A percentile compares a stretch with the other conserved stretches of the same genome.
Evolutionary conservation across 208 protist genomes (phyloP).

Genomic region (Trypanosomatidae sp.): DNA sequence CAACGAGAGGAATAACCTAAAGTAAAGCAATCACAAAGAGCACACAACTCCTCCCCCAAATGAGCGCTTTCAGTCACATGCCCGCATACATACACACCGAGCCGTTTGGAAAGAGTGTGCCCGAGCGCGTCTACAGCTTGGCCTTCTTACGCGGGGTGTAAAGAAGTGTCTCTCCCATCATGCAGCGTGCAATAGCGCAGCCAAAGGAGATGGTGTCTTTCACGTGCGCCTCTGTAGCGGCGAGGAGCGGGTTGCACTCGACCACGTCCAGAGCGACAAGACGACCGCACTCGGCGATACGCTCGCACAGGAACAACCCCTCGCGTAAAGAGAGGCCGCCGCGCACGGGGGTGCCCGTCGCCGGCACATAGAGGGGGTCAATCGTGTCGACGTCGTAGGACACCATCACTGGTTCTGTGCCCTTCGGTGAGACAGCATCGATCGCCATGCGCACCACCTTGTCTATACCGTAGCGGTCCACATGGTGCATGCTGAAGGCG

Average conservation of each 20-base stretch:
- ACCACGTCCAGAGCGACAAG: conserved; percentile 59
- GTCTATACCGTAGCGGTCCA: conserved; percentile 63
- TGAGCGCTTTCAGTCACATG: background rate
- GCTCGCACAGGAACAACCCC: conserved; percentile 43
- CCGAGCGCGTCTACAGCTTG: conserved; percentile 13
- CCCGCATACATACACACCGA: background rate
- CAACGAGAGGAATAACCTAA: background rate
- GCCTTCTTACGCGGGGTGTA: conserved; percentile 23
- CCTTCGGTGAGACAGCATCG: conserved; percentile 39
- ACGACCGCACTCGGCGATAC: conserved; percentile 43
- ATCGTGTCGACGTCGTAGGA: conserved; percentile 72
- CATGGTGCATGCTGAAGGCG: conserved; percentile 57
- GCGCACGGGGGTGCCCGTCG: conserved; percentile 62
- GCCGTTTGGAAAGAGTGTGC: background rate
- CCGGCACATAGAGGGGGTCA: conserved; percentile 50
- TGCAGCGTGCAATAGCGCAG: conserved; percentile 46
- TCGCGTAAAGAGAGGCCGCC: conserved; percentile 56
- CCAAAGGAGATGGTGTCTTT: conserved; percentile 43
- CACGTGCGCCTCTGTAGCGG: conserved; percentile 24
- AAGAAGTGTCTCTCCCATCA: conserved; percentile 48
- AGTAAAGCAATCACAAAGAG: background rate
- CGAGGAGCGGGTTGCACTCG: conserved; percentile 70
- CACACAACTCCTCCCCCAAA: background rate
- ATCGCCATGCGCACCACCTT: conserved; percentile 51
- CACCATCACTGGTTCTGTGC: conserved; percentile 57